Conservation (phyloP, 2,329 filamentous ascomycete genomes). For the Leptographium radiaticola region DNA sequence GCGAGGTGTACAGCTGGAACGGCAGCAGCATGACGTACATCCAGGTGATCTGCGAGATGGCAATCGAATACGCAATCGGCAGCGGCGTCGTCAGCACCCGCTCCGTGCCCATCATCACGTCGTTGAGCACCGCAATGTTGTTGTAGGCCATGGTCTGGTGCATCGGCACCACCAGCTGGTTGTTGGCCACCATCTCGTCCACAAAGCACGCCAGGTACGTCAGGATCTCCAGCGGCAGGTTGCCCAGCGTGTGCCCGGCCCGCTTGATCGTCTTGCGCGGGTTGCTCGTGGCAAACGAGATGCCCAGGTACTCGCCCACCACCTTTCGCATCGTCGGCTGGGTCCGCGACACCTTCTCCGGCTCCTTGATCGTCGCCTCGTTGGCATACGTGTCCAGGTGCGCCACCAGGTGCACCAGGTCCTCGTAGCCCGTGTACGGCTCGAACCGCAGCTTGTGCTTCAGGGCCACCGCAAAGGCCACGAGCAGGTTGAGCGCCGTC, state of each 20-base stretch:
- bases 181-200: conserved; percentile 39
- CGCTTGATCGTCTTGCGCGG: conserved; percentile 57
- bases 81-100: conserved; percentile 60
- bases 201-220: conserved; percentile 50
- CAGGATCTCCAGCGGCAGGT: conserved; percentile 59
- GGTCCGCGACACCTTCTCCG: conserved; percentile 18
- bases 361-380: conserved; percentile 25
- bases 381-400: conserved; percentile 56
- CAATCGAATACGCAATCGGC: conserved; percentile 61
- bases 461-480: conserved; percentile 53
- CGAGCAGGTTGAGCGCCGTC: conserved; percentile 54
- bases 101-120: conserved; percentile 53
- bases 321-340: conserved; percentile 31
- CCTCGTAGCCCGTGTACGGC: conserved; percentile 56
- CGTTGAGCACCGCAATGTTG: conserved; percentile 44
- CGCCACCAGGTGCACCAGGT: conserved; percentile 46
- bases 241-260: conserved; percentile 53
- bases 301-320: conserved; percentile 50
- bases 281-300: conserved; percentile 56
- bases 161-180: conserved; percentile 31
- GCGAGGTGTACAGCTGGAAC: conserved; percentile 50
- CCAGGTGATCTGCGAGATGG: conserved; percentile 66
- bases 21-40: conserved; percentile 60
- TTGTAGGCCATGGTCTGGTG: conserved; percentile 37
- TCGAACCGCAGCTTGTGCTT: conserved; percentile 66